Base-by-base conservation (phyloP, 371 early-diverging fungal genomes). In the Capillidium rhysosporum region DNA sequence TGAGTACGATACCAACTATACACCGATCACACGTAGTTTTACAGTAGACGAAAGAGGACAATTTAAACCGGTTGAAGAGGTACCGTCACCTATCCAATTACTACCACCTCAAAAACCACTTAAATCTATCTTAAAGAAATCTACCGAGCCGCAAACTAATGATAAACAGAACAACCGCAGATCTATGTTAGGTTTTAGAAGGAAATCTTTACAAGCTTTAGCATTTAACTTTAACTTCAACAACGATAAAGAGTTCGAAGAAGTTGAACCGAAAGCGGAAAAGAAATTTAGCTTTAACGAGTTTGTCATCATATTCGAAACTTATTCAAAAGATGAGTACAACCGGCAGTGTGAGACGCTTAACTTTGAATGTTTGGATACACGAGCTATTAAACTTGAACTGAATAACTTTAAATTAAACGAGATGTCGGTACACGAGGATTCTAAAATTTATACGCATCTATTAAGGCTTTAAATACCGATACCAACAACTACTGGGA, bases 231-330 rank as follows among this genome's bases (percentile, higher is more conserved):
- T 21, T 18, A 43, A 14, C 21, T 18, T 43, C 18, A 14, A 8
- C 21, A 43, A 8, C 5, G 7, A 16, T 18, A 7, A 5, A 5
- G 18, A 43, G 18, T 5, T 14, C 9, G 16, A 14, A 8, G 18
- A 18, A 14, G 18, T 7, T 43, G 18, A 43, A 18, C 8, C 5
- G 18, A 43, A 43, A 26, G n/a, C 7, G n/a, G 30, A 16, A 10
- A 47, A 47, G 16, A 12, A 47, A 5, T 47, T 47, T n/a, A 9
- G 48, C 10, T 47, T 47, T n/a, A 47, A 47, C 31, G 48, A 47
- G 25, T 47, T 47, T 47, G 48, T 47, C 2, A 25, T 47, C 16
- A 47, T 47, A 26, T 47, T 47, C 18, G 48, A 47, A 30, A 47
- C 48, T n/a, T 47, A 47, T 29, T 47, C 25, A 3, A 10, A 29